Base-by-base conservation (phyloP, 2,329 filamentous ascomycete genomes). In the Paraphoma sp. region DNA sequence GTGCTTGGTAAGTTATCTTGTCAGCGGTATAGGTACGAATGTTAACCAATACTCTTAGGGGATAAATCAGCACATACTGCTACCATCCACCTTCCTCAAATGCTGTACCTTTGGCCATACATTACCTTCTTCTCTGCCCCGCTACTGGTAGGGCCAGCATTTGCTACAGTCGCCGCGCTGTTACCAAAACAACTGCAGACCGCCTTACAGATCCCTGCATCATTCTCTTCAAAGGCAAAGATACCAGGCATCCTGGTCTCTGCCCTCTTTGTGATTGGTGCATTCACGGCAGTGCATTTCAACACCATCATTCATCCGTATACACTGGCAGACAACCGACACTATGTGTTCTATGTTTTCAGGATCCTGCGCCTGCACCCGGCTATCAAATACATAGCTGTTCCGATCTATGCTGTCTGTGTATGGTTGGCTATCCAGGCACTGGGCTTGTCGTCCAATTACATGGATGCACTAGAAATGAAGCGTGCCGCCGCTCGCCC, bases 271-370 rank as follows among this genome's bases (percentile, higher is more conserved):
- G 57, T 70, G 1, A 38, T 51, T 2, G 51, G 52, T 14, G 84
- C 84, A 63, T 67, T 82, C 16, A 67, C 74, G 6, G 77, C 83
- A 2, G 87, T 97, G 23, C 85, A 86, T 60, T 89, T 86, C 82
- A 98, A 97, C 82, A 99, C 95, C 33, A 89, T 97, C 60, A 86
- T 98, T 43, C 95, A 99, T 71, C 94, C 95, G 0, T 99, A 98
- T 74, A 97, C 93, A 0, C 84, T 98, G 0, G 95, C 95, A 33
- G 95, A 99, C 76, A 99, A 99, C 76, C 84, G 95, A 2, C 95
- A 99, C 76, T 99, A 97, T 80, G 89, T 96, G 75, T 99, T 99
- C 77, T 99, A 99, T 79, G 82, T 96, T 57, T 99, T 99, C 81
- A 88, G 93, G 1, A 88, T 90, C 6, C 88, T 98, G 38, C 84